Percentiles rank a stretch among this genome's conserved stretches.
Conservation (phyloP, 2,329 filamentous ascomycete species). For the Aureobasidium sp. region DNA sequence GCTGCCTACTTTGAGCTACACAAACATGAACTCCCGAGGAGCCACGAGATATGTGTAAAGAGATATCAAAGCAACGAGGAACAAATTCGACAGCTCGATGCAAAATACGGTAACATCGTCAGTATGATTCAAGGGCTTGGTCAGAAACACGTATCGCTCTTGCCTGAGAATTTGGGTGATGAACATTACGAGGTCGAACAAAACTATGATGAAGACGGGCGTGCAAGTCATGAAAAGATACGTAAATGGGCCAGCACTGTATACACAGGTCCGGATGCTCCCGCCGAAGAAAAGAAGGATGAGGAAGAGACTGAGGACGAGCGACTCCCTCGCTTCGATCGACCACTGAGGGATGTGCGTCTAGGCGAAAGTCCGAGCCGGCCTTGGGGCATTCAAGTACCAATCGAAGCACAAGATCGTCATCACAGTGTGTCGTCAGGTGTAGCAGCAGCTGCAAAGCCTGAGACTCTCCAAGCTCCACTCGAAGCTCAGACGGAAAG, state of each 20-base stretch:
- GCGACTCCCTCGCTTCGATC: constrained; percentile 68
- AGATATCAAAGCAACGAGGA: constrained; percentile 81
- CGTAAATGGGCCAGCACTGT: constrained; percentile 80
- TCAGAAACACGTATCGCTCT: constrained; percentile 77
- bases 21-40: constrained; percentile 89
- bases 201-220: constrained; percentile 29
- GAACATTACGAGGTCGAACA: constrained; percentile 32
- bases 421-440: constrained; percentile 31
- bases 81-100: constrained; percentile 79
- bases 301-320: constrained; percentile 53
- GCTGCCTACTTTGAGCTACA: constrained; percentile 90
- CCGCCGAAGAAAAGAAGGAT: constrained; percentile 40
- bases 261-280: constrained; percentile 26
- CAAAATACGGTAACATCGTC: constrained; percentile 85
- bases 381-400: constrained; percentile 86
- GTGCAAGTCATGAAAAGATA: constrained; percentile 59
- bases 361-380: constrained; percentile 88
- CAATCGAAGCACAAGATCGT: constrained; percentile 37
- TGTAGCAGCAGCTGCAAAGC: constrained; percentile 18
- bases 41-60: constrained; percentile 85
- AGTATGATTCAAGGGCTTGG: constrained; percentile 92
- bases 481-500: constrained; percentile 6
- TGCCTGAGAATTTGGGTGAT: constrained; percentile 50
- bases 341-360: constrained; percentile 78
- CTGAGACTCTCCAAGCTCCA: background rate